Evolutionary conservation across 495 filamentous ascomycete species (phyloP), one percentile per base, ranked within the genome.

Genomic region (Pseudotulostoma volvatum): DNA sequence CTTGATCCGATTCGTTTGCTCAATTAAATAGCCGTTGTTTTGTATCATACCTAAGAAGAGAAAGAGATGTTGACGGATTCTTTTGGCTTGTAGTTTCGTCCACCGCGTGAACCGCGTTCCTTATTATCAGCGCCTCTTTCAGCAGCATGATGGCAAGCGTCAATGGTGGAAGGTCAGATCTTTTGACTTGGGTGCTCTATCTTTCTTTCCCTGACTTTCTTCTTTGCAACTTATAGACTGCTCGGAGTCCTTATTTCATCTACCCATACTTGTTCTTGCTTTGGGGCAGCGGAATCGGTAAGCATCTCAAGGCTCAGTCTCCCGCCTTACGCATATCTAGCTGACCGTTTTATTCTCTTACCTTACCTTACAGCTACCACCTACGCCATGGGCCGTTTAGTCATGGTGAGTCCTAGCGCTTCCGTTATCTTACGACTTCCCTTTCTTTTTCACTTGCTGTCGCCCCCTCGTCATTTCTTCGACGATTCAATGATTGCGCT

Each of bases 21-120:
- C n/a, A n/a, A n/a, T n/a, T n/a, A n/a, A n/a, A n/a, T n/a, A n/a
- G n/a, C n/a, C n/a, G n/a, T n/a, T n/a, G n/a, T n/a, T n/a, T n/a
- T n/a, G n/a, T n/a, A n/a, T n/a, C n/a, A n/a, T n/a, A n/a, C n/a
- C n/a, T n/a, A n/a, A n/a, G n/a, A n/a, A n/a, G n/a, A n/a, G n/a
- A n/a, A n/a, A n/a, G n/a, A n/a, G n/a, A n/a, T n/a, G n/a, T n/a
- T n/a, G n/a, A n/a, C n/a, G n/a, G n/a, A n/a, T n/a, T n/a, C n/a
- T n/a, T n/a, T n/a, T n/a, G n/a, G n/a, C n/a, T 9, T 47, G 20
- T 52, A 78, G 78, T 56, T 67, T 79, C 59, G 47, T 86, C 68
- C 68, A 84, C 75, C 81, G 80, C 59, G 69, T 74, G 57, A 94
- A 94, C 74, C 75, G 74, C 56, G 86, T 93, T 52, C 82, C 77